A percentile compares a stretch with the other conserved stretches of the same genome.
Conservation (phyloP, 495 filamentous ascomycete genomes). For the Echria macrotheca region DNA sequence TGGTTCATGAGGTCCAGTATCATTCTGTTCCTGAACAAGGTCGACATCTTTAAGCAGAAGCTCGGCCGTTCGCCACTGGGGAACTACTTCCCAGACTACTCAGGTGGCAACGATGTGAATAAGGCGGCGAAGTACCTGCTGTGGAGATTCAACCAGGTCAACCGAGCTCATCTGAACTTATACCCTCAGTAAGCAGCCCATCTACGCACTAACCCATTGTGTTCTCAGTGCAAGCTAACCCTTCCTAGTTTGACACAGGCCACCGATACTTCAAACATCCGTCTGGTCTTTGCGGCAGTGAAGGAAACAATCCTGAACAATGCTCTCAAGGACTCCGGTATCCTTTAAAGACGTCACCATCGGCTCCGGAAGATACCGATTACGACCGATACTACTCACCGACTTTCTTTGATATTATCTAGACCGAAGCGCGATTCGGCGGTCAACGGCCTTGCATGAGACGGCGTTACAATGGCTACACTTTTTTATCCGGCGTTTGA, state of each 20-base stretch:
- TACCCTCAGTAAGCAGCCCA: conserved; percentile 82
- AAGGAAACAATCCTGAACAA: conserved; percentile 99
- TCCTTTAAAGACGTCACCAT: conserved; percentile 55
- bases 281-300: conserved; percentile 93
- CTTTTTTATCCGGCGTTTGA: conserved; percentile 15
- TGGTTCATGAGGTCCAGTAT: conserved; percentile 99
- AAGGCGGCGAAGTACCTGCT: conserved; percentile 95
- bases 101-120: conserved; percentile 94
- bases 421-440: conserved; percentile 11
- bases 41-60: conserved; percentile 95
- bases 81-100: conserved; percentile 97
- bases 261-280: conserved; percentile 96
- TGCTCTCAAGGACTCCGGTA: conserved; percentile 94
- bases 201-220: conserved; percentile 2
- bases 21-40: conserved; percentile 97
- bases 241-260: conserved; percentile 82
- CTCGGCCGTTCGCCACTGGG: conserved; percentile 80
- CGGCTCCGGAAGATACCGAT: neutral
- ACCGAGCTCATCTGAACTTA: conserved; percentile 89
- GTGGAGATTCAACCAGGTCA: conserved; percentile 98
- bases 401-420: conserved; percentile 19
- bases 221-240: conserved; percentile 29
- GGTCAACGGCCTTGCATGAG: conserved; percentile 21
- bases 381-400: neutral
- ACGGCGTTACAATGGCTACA: conserved; percentile 23